Evolutionary conservation across 2,329 filamentous ascomycete species (phyloP), one percentile per base, ranked within the genome.

Genomic region (Truncatella angustata): DNA sequence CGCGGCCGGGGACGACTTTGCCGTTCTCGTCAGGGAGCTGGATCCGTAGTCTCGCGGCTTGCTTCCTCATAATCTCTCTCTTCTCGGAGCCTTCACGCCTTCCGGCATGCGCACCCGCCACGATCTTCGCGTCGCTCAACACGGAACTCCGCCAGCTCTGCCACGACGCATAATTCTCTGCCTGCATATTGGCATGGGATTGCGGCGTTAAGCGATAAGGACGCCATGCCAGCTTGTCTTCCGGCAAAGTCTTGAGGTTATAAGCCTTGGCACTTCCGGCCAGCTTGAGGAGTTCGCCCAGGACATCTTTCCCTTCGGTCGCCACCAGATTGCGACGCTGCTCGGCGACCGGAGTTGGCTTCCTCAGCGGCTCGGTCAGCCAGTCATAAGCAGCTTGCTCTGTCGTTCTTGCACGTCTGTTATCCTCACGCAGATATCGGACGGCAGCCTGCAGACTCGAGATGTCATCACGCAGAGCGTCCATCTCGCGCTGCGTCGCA

Each of bases 401-500:
- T 14, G 71, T 74, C 45, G 82, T 68, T 16, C 86, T 78, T 1
- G 84, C 81, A 3, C 84, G 80, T 37, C 78, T 75, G 67, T 83
- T 88, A 61, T 90, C 86, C 58, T 87, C 81, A 23, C 85, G 78
- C 26, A 91, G 74, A 66, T 84, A 88, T 10, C 84, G 78, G 42
- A 90, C 82, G 1, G 86, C 84, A 2, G 81, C 79, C 63, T 89
- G 79, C 51, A 88, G 68, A 58, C 75, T 77, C 51, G 76, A 77
- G 60, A 91, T 85, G 54, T 93, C 86, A 59, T 79, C 78, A 67
- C 86, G 84, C 59, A 92, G 80, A 9, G 76, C 75, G 58, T 91
- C 87, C 71, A 91, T 85, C 67, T 93, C 87, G 49, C 85, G 81
- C 24, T 85, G 84, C 1, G 84, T 88, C 4, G 85, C 83, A 43